These are phyloP conservation scores for Besnoitia besnoiti DNA, from an alignment of 169 alveolate species.

Conservation along the genomic window DNA sequence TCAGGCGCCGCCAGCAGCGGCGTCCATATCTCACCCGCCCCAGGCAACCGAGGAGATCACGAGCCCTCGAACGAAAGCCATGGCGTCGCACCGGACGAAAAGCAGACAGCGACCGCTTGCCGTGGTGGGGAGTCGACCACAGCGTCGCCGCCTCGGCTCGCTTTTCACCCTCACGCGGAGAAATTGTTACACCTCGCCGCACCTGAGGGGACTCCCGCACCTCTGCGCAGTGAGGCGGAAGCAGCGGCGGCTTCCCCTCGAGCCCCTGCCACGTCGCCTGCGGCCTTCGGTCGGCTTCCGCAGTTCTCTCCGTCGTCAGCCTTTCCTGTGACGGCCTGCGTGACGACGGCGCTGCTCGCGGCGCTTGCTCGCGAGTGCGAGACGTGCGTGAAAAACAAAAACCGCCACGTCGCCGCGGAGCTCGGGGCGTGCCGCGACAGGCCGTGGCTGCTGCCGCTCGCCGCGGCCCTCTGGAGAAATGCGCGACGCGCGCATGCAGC, in stretches of 20 bases:
- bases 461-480: background rate
- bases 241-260: background rate
- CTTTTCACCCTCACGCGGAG: too few relatives aligned
- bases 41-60: too few relatives aligned
- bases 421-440: background rate
- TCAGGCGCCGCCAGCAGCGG: too few relatives aligned
- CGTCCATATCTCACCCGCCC: too few relatives aligned
- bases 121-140: too few relatives aligned
- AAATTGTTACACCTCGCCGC: too few relatives aligned
- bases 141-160: too few relatives aligned
- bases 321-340: conserved; percentile 24
- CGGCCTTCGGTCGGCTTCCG: background rate
- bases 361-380: background rate
- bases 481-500: background rate
- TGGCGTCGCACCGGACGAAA: too few relatives aligned
- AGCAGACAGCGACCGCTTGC: too few relatives aligned
- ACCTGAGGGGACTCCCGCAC: background rate
- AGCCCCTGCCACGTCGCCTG: background rate
- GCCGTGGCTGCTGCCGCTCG: background rate
- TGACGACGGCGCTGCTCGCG: background rate
- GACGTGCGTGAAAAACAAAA: background rate
- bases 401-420: background rate
- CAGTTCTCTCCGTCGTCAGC: background rate
- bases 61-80: too few relatives aligned
- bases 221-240: background rate